Evolutionary conservation across 2,329 filamentous ascomycete genomes (phyloP).

Genomic region (Phialophora expanda): DNA sequence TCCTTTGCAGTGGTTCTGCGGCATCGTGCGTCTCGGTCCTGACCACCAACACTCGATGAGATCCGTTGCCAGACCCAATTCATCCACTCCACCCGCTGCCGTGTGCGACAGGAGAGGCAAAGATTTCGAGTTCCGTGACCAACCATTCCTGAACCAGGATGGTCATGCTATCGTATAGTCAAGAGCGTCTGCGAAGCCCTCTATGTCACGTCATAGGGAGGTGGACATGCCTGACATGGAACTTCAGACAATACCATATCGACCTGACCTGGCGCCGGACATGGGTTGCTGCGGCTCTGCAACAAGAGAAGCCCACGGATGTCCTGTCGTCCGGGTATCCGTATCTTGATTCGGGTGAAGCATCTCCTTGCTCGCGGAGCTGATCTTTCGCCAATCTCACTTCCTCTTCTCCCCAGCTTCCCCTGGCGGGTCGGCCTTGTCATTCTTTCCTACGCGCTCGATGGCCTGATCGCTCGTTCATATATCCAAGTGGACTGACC

Average conservation of each 20-base stretch:
- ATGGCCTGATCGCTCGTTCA: slow-evolving; percentile 16
- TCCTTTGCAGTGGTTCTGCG: slow-evolving; percentile 9
- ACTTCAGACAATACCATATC: slow-evolving; percentile 20
- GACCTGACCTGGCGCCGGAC: slow-evolving; percentile 23
- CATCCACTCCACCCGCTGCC: slow-evolving; percentile 12
- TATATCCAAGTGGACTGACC: slow-evolving; percentile 25
- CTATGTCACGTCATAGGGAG: slow-evolving; percentile 21
- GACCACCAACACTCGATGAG: slow-evolving; percentile 3
- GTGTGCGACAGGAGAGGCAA: slow-evolving; percentile 26
- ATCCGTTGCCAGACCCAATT: slow-evolving; percentile 20
- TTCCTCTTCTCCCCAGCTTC: slow-evolving; percentile 12
- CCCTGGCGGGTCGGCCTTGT: slow-evolving; percentile 8
- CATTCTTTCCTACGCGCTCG: slow-evolving; percentile 13
- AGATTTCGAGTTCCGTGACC: not conserved
- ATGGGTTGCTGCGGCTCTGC: slow-evolving; percentile 10
- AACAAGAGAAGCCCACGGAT: slow-evolving; percentile 10
- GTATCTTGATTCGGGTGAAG: slow-evolving; percentile 3
- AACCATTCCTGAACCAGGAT: not conserved
- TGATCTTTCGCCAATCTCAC: slow-evolving; percentile 22
- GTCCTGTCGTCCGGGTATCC: slow-evolving; percentile 14
- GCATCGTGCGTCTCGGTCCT: slow-evolving; percentile 22
- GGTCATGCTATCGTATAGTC: slow-evolving; percentile 21
- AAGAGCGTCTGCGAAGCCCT: not conserved
- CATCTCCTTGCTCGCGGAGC: slow-evolving; percentile 5
- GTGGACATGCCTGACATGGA: slow-evolving; percentile 4